These are phyloP conservation scores for Cercospora sesami DNA, from an alignment of 2,329 filamentous ascomycete genomes.

Conservation along the genomic window DNA sequence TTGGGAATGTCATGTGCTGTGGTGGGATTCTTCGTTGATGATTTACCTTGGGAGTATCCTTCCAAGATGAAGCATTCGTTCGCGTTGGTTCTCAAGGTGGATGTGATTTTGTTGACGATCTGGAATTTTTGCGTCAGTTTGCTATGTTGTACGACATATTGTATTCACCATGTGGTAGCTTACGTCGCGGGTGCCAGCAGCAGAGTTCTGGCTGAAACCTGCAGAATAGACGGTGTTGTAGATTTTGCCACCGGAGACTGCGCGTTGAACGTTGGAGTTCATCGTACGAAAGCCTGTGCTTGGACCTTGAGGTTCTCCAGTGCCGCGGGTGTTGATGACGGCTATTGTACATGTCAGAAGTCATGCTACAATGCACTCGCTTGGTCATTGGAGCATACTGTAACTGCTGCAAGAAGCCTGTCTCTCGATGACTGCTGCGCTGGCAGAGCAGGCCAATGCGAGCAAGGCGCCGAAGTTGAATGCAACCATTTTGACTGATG, in stretches of 20 bases:
- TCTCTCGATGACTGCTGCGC: constrained; percentile 18
- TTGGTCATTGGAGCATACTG: constrained; percentile 4
- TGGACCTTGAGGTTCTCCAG: constrained; percentile 30
- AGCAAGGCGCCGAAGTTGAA: constrained; percentile 4
- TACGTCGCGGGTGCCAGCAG: constrained; percentile 35
- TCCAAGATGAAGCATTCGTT: constrained; percentile 42
- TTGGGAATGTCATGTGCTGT: background rate
- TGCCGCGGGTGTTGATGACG: constrained; percentile 35
- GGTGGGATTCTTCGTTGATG: background rate
- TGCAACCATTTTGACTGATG: constrained; percentile 4
- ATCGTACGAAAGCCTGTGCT: constrained; percentile 39
- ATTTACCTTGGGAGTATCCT: constrained; percentile 40
- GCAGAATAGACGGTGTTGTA: constrained; percentile 43
- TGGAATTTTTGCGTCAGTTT: constrained; percentile 2
- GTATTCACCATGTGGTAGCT: background rate
- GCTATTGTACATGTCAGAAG: constrained; percentile 15
- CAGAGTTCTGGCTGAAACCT: constrained; percentile 32
- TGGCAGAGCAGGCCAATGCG: constrained; percentile 10
- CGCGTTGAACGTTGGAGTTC: constrained; percentile 34
- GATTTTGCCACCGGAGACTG: constrained; percentile 37
- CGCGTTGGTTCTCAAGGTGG: constrained; percentile 31
- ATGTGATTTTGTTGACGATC: constrained; percentile 40
- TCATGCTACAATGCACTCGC: too few relatives aligned
- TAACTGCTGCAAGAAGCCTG: constrained; percentile 20
- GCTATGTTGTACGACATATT: background rate